A percentile compares a stretch with the other conserved stretches of the same genome.
Conservation (phyloP, 805 yeast genomes). For the Maudiozyma saulgeensis region DNA sequence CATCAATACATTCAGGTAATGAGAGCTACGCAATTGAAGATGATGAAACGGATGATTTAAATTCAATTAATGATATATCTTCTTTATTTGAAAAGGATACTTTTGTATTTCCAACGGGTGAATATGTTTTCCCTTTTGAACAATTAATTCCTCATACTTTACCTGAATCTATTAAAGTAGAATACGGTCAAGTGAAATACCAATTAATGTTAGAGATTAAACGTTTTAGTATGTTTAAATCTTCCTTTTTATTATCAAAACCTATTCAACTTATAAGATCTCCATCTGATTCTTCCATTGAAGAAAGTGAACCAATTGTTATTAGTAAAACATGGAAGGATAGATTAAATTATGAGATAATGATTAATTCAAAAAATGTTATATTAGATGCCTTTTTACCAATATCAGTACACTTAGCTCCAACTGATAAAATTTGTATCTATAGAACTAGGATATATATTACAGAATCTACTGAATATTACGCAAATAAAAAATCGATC, state of each 20-base stretch:
- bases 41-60: neutral
- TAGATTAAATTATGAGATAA: slow-evolving; percentile 76
- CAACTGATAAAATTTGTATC: slow-evolving; percentile 72
- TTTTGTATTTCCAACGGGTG: slow-evolving; percentile 65
- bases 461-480: slow-evolving; percentile 84
- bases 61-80: neutral
- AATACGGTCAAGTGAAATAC: slow-evolving; percentile 73
- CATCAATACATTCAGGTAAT: neutral
- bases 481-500: slow-evolving; percentile 64
- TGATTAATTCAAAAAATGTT: slow-evolving; percentile 78
- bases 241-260: slow-evolving; percentile 45
- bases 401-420: slow-evolving; percentile 70
- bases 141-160: slow-evolving; percentile 70
- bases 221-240: slow-evolving; percentile 76
- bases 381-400: slow-evolving; percentile 77
- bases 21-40: neutral
- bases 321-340: slow-evolving; percentile 89
- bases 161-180: slow-evolving; percentile 68
- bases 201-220: slow-evolving; percentile 56
- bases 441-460: slow-evolving; percentile 78
- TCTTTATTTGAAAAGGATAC: slow-evolving; percentile 10
- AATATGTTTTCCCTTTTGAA: slow-evolving; percentile 84
- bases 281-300: slow-evolving; percentile 66
- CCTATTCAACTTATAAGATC: slow-evolving; percentile 63
- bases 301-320: slow-evolving; percentile 85